Evolutionary conservation across 805 yeast genomes (phyloP).

Genomic region (Diddensiella santjacobensis): DNA sequence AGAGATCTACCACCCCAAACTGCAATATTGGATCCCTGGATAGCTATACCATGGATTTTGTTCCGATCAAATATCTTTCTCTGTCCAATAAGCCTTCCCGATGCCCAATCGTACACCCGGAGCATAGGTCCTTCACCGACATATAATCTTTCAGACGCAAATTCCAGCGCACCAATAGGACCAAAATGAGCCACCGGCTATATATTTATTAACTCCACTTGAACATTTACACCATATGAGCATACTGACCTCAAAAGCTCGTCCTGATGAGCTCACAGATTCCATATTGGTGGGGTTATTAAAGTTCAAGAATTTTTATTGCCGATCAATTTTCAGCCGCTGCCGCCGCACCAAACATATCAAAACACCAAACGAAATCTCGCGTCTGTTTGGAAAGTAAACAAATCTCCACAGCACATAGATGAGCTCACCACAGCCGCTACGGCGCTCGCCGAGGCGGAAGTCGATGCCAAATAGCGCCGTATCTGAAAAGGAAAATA

Average conservation of each 20-base stretch:
- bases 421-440: neutral
- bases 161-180: slow-evolving; percentile 65
- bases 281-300: too few species aligned
- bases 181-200: slow-evolving; percentile 32
- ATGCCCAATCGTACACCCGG: slow-evolving; percentile 47
- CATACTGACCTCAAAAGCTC: too few species aligned
- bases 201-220: too few species aligned
- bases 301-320: too few species aligned
- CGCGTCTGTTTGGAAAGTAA: slow-evolving; percentile 3
- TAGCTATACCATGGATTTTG: slow-evolving; percentile 75
- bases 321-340: too few species aligned
- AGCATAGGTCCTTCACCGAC: slow-evolving; percentile 73
- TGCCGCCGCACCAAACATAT: too few species aligned
- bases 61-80: slow-evolving; percentile 58
- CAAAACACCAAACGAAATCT: too few species aligned
- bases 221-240: too few species aligned
- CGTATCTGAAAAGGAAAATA: neutral
- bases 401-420: slow-evolving; percentile 4
- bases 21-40: slow-evolving; percentile 32
- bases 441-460: slow-evolving; percentile 50
- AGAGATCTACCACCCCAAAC: slow-evolving; percentile 75
- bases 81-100: slow-evolving; percentile 37
- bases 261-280: too few species aligned
- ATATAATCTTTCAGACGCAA: slow-evolving; percentile 39
- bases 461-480: slow-evolving; percentile 51